phyloP scores from a whole-genome alignment of 169 alveolate species.

The Plasmodium gallinaceum region DNA sequence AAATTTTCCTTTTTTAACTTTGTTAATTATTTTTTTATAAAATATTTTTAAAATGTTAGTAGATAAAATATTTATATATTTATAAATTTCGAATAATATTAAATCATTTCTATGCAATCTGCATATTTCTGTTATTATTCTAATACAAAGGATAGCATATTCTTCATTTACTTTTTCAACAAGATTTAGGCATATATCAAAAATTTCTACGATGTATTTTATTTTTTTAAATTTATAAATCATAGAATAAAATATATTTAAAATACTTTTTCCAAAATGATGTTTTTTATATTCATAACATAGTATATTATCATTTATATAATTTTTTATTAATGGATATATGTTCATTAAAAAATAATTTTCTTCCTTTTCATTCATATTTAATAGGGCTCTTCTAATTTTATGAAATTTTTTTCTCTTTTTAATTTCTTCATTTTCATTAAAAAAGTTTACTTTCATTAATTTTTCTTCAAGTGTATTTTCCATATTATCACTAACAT shows the following conservation, averaged over 20 bases:
- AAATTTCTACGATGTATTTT: constrained; percentile 48
- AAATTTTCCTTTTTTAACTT: constrained; percentile 63
- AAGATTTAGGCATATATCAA: constrained; percentile 57
- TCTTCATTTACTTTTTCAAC: constrained; percentile 48
- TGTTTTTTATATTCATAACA: constrained; percentile 20
- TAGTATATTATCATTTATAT: constrained; percentile 11
- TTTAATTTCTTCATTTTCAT: constrained; percentile 7
- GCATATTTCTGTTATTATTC: constrained; percentile 52
- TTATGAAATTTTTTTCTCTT: constrained; percentile 13
- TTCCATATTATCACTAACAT: constrained; percentile 40
- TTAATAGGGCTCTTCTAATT: constrained; percentile 35
- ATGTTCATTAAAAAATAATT: constrained; percentile 43
- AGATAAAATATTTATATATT: constrained; percentile 52
- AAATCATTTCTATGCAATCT: constrained; percentile 39
- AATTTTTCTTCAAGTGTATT: constrained; percentile 13
- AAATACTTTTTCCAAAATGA: constrained; percentile 28
- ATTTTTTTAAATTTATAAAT: constrained; percentile 46
- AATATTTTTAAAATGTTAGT: constrained; percentile 16
- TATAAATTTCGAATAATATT: constrained; percentile 43
- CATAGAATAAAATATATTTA: constrained; percentile 41
- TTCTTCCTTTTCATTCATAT: constrained; percentile 38
- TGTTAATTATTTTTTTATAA: constrained; percentile 30
- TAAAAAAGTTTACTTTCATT: neutral
- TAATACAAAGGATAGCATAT: constrained; percentile 36
- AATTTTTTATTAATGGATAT: constrained; percentile 49